Evolutionary conservation across 345 rosid genomes (phyloP), one percentile per base, ranked within the genome.

Genomic region (Anastatica hierochuntica): DNA sequence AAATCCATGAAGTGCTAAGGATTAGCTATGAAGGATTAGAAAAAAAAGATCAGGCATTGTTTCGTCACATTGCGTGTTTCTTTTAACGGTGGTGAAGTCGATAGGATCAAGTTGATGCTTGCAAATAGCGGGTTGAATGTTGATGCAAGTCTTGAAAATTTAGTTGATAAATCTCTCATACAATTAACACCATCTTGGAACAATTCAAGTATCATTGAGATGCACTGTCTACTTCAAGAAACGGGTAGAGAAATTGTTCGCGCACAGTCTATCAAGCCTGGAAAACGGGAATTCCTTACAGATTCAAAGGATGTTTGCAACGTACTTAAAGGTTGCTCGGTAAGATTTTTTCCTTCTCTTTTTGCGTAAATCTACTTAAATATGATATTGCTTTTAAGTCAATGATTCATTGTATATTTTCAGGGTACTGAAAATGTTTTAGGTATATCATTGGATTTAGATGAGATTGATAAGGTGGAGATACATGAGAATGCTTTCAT

Each of bases 61-160:
- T 74, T 71, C 63, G 71, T 24, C 73, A 71, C 26, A 59, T 77
- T 4, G 74, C 74, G 1, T 71, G 74, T 12, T 30, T 74, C n/a
- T 35, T 71, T 71, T 1, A 63, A 47, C 3, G 58, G 67, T 1
- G 31, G 2, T 0, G 10, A 23, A 1, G 4, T 16, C 0, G 1
- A 4, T 35, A 11, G 16, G 10, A 10, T 18, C 14, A 43, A 41
- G 43, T 18, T 5, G 16, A 8, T 61, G 29, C 55, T 71, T 0
- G 72, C 49, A 1, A 49, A 43, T 23, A 50, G 65, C 47, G 49
- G 66, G 1, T n/a, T 27, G 30, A 5, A 42, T 45, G 30, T 62
- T 16, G 14, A 44, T 29, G 16, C 24, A 3, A 30, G 53, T 2
- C 31, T 62, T 8, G 14, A 13, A 0, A 31, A 3, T 15, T 68